Base-by-base conservation (phyloP, 257 asterid genomes). In the Voacanga thouarsii region DNA sequence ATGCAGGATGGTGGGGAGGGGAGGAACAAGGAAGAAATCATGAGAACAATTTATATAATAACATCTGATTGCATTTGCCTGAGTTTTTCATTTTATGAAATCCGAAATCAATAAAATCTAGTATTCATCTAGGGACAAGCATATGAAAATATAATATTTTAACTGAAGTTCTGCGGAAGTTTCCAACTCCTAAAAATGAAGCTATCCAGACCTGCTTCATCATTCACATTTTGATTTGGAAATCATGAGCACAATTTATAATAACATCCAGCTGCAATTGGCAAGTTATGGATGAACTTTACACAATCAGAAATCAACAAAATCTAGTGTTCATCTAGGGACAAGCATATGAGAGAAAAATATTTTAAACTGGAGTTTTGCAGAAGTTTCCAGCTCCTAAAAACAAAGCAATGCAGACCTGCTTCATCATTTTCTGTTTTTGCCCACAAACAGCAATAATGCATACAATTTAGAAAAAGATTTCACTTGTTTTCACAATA, bases 1-100 rank as follows among this genome's bases (percentile, higher is more conserved):
- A 28, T 44, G 76, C 3, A 3, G 2, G 57, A 15, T 53, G 59
- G 59, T 15, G 59, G 7, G 0, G 23, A 11, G 26, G 26, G 39
- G 8, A 80, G 53, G 71, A 45, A 72, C n/a, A 59, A 70, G 60
- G 61, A 24, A 41, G 55, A 37, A 65, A 61, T 18, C 28, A 60
- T 14, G 45, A 75, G 63, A 28, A 39, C 15, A 33, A 33, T 3
- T 23, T 61, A 64, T 63, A 45, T 63, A 45, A 76, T 18, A 15
- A 12, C 71, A 75, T 51, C 67, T n/a, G 19, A 64, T 66, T 23
- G 16, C 74, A 68, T 66, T 18, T 65, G 16, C 43, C 39, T 33
- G 30, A 68, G 19, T 67, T n/a, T 51, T 51, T 44, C 45, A 23
- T 44, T n/a, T 23, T 24, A 61, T 7, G 12, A 18, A 41, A 30